Evolutionary conservation across 129 eudicot species (phyloP).

Genomic region (Cynara cardunculus): DNA sequence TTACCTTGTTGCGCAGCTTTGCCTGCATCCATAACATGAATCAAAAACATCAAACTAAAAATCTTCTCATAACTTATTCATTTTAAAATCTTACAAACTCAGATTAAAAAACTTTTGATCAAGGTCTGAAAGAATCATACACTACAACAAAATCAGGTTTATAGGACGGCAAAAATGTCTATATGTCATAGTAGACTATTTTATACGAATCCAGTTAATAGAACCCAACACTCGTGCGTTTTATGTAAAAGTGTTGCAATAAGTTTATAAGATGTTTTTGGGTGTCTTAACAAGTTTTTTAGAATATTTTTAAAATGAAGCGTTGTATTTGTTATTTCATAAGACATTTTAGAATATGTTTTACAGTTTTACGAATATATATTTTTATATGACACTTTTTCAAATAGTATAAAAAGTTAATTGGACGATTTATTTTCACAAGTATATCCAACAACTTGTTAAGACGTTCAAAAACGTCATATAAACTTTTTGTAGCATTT

Average conservation of each 20-base stretch:
- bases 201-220: background rate
- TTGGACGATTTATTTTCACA: background rate
- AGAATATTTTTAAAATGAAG: too few relatives aligned
- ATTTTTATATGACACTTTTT: too few relatives aligned
- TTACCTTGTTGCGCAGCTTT: constrained; percentile 39
- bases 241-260: background rate
- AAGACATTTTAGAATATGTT: too few relatives aligned
- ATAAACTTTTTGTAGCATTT: background rate
- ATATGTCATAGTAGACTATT: background rate
- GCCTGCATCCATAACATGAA: constrained; percentile 23
- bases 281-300: too few relatives aligned
- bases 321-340: background rate
- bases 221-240: background rate
- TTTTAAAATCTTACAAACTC: constrained; percentile 7
- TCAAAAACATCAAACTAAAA: background rate
- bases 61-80: background rate
- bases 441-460: background rate
- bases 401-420: background rate
- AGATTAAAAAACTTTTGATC: constrained; percentile 8
- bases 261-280: background rate
- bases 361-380: too few relatives aligned
- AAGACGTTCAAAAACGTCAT: background rate
- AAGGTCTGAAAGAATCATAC: constrained; percentile 14
- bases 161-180: background rate
- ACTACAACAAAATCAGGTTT: background rate